These are phyloP conservation scores for Seiridium cupressi DNA, from an alignment of 2,329 filamentous ascomycete genomes.

Conservation along the genomic window DNA sequence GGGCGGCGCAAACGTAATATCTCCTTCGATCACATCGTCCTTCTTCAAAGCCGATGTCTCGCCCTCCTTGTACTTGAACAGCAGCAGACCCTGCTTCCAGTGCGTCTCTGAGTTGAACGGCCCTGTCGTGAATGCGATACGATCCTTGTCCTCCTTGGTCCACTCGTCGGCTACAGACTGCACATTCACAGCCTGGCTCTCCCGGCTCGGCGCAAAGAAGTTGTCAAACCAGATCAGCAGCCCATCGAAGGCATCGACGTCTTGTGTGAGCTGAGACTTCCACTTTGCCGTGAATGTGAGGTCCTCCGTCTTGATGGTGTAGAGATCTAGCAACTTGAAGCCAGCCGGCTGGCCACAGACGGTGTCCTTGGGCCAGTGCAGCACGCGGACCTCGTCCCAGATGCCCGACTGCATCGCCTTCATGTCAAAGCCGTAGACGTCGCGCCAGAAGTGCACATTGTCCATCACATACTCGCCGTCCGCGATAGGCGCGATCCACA, in stretches of 20 bases:
- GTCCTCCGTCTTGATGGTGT: conserved; percentile 69
- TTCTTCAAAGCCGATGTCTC: conserved; percentile 50
- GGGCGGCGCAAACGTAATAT: conserved; percentile 68
- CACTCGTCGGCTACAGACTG: conserved; percentile 60
- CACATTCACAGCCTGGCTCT: conserved; percentile 42
- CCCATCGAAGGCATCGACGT: conserved; percentile 74
- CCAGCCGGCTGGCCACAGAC: conserved; percentile 59
- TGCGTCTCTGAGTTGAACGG: conserved; percentile 77
- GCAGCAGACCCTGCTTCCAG: conserved; percentile 81
- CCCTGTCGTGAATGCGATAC: conserved; percentile 85
- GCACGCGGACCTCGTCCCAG: conserved; percentile 77
- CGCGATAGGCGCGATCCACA: conserved; percentile 78
- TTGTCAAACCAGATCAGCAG: conserved; percentile 94
- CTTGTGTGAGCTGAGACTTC: conserved; percentile 56
- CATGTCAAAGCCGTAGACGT: conserved; percentile 96
- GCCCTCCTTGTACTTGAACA: conserved; percentile 54
- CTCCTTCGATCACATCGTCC: conserved; percentile 61
- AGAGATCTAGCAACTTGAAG: conserved; percentile 76
- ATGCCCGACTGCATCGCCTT: conserved; percentile 82
- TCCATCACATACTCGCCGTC: conserved; percentile 77
- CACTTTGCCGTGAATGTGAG: conserved; percentile 74
- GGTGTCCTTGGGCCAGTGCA: conserved; percentile 62
- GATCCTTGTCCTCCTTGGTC: conserved; percentile 53
- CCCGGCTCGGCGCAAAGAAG: conserved; percentile 71
- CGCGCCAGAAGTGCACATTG: conserved; percentile 80